Evolutionary conservation across 2,329 filamentous ascomycete species (phyloP), one percentile per base, ranked within the genome.

Genomic region (Xylariaceae sp.): DNA sequence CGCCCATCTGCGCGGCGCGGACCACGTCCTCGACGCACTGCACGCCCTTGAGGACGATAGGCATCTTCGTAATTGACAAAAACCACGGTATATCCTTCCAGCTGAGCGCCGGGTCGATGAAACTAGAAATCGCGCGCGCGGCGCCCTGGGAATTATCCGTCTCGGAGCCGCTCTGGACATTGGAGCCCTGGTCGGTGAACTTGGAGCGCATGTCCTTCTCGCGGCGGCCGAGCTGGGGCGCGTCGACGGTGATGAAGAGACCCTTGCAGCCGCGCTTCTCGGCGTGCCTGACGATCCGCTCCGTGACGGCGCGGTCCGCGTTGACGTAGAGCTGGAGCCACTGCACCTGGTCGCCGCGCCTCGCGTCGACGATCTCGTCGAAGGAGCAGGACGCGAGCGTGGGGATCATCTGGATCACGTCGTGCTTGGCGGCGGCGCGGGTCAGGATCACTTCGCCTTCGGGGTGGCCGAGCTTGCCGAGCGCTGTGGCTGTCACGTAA

Each of bases 311-410:
- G 45, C 93, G 86, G 71, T 98, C 86, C 67, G 94, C 93, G 79
- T 98, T 98, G 57, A 98, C 88, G 70, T 96, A 95, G 1, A 98
- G 80, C 70, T 98, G 93, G 55, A 98, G 75, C 93, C 93, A 98
- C 69, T 97, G 93, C 4, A 90, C 82, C 67, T 96, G 91, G 52
- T 86, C 84, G 36, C 79, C 86, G 52, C 80, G 74, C 22, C 77
- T 80, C 16, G 91, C 93, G 66, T 97, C 93, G 54, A 94, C 75
- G 48, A 98, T 95, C 69, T 98, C 92, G 70, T 98, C 93, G 60
- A 98, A 96, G 1, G 90, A 93, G 73, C 93, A 97, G 2, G 90
- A 96, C 2, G 93, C 93, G 6, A 98, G 77, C 3, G 93, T 98
- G 2, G 93, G 93, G 50, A 98, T 97, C 93, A 98, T 98, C 69